These are phyloP conservation scores for Apocynum venetum DNA, from an alignment of 257 asterid genomes.

Conservation along the genomic window DNA sequence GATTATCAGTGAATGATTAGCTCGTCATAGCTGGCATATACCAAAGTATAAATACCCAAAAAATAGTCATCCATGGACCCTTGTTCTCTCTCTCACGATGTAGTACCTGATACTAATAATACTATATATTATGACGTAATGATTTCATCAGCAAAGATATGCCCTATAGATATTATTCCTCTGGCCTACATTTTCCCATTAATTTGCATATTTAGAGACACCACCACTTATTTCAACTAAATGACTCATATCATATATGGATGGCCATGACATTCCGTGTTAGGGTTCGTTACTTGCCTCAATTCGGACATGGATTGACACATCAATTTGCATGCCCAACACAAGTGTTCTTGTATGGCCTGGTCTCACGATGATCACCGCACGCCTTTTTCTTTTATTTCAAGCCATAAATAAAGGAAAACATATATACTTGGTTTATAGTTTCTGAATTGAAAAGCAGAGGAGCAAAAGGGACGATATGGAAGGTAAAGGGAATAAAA, in stretches of 20 bases:
- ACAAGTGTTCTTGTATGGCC: no score
- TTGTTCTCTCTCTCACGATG: slow-evolving; percentile 9
- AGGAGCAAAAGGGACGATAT: no score
- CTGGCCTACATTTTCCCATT: not conserved
- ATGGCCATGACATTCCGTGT: no score
- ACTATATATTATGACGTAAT: slow-evolving; percentile 2
- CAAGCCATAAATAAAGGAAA: no score
- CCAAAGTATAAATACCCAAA: not conserved
- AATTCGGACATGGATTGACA: not conserved
- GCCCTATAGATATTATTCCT: slow-evolving; percentile 10
- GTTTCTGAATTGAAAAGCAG: no score
- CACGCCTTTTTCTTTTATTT: no score
- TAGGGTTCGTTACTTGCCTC: not conserved
- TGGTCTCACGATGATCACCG: no score
- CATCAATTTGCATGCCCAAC: no score
- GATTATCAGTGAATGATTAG: not conserved
- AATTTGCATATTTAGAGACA: not conserved
- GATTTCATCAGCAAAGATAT: not conserved
- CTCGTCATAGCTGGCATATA: slow-evolving; percentile 12
- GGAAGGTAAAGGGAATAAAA: no score
- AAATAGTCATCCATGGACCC: not conserved
- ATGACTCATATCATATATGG: no score
- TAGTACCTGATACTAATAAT: slow-evolving; percentile 3
- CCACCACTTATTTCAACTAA: no score
- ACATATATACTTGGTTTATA: no score